Base-by-base conservation (phyloP, 1,284 basidiomycete species). In the Mycena sp. region DNA sequence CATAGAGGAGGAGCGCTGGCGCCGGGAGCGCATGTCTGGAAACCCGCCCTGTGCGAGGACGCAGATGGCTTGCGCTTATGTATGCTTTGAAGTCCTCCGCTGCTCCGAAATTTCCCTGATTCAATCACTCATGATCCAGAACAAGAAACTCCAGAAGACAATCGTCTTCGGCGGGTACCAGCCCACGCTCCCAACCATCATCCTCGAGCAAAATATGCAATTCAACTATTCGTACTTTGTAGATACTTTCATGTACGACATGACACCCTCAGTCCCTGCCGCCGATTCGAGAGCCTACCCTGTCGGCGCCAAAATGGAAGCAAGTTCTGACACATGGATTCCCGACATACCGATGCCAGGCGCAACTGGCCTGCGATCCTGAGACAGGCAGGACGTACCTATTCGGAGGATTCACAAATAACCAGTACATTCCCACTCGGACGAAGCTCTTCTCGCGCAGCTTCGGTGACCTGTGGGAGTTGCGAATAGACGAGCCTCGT, bases 111-210 rank as follows among this genome's bases (percentile, higher is more conserved):
- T n/a, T n/a, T n/a, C n/a, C n/a, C n/a, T n/a, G n/a, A n/a, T n/a
- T n/a, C n/a, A n/a, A n/a, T n/a, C n/a, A n/a, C n/a, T n/a, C n/a
- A n/a, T n/a, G n/a, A n/a, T 25, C 23, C 23, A 45, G 43, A 45
- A 45, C 43, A 23, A 46, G 6, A 46, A 46, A 19, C 45, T 46
- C 6, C 12, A 28, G 14, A 46, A 46, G 26, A 29, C 74, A 6
- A 63, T 81, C 53, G 65, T 78, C 12, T 82, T 77, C 53, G 80
- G 79, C 40, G 80, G 81, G 0, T 81, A 79, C 68, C 76, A 71
- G 41, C 74, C 79, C 25, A 68, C 65, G 17, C 45, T 79, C 2
- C 74, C 77, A 6, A 76, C 74, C 7, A 49, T 61, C 35, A 63
- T 69, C 55, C 40, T 67, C 0, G 61, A 70, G 7, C 43, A 62